phyloP scores from a whole-genome alignment of 305 asterid species.

The Fraxinus xanthoxyloides region DNA sequence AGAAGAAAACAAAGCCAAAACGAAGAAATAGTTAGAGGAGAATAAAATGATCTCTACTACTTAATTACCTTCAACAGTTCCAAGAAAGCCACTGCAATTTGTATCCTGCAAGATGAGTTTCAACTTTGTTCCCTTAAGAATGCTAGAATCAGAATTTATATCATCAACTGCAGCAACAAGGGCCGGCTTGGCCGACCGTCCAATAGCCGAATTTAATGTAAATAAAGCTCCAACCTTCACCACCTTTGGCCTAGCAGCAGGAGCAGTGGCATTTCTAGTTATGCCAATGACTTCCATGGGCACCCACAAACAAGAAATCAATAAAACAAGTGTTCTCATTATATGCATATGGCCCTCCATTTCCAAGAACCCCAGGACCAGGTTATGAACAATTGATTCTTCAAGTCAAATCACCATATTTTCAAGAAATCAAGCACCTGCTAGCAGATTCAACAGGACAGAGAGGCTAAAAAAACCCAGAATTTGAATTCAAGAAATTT shows the following conservation, averaged over 20 bases:
- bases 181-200: constrained; percentile 63
- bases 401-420: constrained; percentile 23
- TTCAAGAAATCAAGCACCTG: constrained; percentile 24
- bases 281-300: constrained; percentile 33
- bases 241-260: constrained; percentile 30
- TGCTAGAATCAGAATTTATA: constrained; percentile 27
- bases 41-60: not conserved
- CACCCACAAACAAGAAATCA: constrained; percentile 32
- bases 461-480: constrained; percentile 21
- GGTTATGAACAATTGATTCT: not conserved
- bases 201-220: constrained; percentile 64
- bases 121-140: constrained; percentile 34
- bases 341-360: constrained; percentile 13
- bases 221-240: constrained; percentile 71
- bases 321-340: constrained; percentile 25
- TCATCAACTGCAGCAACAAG: constrained; percentile 37
- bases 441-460: not conserved
- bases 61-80: constrained; percentile 34
- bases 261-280: constrained; percentile 30
- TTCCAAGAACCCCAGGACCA: constrained; percentile 1
- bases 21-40: not conserved
- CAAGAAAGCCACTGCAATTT: constrained; percentile 36
- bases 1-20: not conserved
- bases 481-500: constrained; percentile 13
- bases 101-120: constrained; percentile 31